Percentiles rank a stretch among this genome's conserved stretches.
Evolutionary conservation across 2,329 filamentous ascomycete species (phyloP).

Genomic region (Penicillium sp.): DNA sequence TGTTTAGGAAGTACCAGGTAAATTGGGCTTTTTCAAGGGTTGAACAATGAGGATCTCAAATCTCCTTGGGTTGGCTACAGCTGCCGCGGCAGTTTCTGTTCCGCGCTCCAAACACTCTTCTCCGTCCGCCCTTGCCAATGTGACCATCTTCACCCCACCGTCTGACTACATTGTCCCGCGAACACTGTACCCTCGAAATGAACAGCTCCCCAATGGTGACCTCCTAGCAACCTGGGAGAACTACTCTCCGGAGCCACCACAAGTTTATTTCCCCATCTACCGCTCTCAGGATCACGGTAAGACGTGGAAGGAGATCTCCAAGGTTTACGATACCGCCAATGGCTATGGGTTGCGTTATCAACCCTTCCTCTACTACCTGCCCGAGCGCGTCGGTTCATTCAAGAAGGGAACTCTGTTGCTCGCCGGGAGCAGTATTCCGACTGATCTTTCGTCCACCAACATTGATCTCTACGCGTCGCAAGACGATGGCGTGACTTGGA

Average conservation of each 20-base stretch:
- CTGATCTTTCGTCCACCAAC: constrained; percentile 62
- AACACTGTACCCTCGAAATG: constrained; percentile 55
- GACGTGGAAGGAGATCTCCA: constrained; percentile 65
- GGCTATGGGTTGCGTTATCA: constrained; percentile 69
- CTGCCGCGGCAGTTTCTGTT: constrained; percentile 12
- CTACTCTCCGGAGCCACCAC: constrained; percentile 57
- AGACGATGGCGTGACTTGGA: constrained; percentile 65
- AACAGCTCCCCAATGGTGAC: constrained; percentile 47
- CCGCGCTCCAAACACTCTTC: constrained; percentile 1
- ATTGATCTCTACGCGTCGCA: constrained; percentile 69
- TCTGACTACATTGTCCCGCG: constrained; percentile 49
- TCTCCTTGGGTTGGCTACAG: constrained; percentile 12
- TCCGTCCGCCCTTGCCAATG: constrained; percentile 32
- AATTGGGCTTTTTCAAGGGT: background rate
- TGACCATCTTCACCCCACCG: constrained; percentile 48
- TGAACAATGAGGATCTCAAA: constrained; percentile 17
- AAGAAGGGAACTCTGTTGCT: constrained; percentile 64
- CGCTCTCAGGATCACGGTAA: constrained; percentile 56
- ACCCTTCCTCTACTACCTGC: constrained; percentile 67
- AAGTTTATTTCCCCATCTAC: constrained; percentile 55
- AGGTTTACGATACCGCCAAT: constrained; percentile 65
- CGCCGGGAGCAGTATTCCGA: constrained; percentile 58
- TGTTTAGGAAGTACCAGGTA: background rate
- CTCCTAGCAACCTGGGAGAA: constrained; percentile 59
- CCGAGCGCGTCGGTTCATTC: constrained; percentile 59